These are phyloP conservation scores for Hymenotorrendiella dingleyae DNA, from an alignment of 2,329 filamentous ascomycete species.

Conservation along the genomic window DNA sequence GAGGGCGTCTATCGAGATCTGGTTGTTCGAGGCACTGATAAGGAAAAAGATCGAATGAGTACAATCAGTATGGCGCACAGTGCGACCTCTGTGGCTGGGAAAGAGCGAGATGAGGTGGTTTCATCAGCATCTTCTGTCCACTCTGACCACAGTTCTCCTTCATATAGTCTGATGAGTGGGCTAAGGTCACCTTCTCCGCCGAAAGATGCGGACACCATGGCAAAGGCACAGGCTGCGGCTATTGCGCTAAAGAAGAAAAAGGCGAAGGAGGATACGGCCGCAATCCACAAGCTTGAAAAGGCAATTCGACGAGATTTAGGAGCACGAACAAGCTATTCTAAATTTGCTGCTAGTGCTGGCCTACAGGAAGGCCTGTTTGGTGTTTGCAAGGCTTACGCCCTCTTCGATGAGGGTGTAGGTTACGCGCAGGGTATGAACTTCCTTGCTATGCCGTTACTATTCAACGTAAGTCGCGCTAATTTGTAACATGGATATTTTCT, in stretches of 20 bases:
- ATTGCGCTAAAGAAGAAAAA: slow-evolving; percentile 69
- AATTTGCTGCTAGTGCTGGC: slow-evolving; percentile 85
- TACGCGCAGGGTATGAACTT: slow-evolving; percentile 99
- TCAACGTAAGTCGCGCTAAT: slow-evolving; percentile 60
- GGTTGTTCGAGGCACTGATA: slow-evolving; percentile 71
- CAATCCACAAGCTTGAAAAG: slow-evolving; percentile 81
- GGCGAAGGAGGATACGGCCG: slow-evolving; percentile 68
- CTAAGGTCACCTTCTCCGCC: slow-evolving; percentile 50
- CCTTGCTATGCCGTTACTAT: slow-evolving; percentile 89
- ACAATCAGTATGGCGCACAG: slow-evolving; percentile 41
- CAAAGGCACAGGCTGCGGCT: slow-evolving; percentile 58
- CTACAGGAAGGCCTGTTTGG: slow-evolving; percentile 92
- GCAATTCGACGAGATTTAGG: slow-evolving; percentile 86
- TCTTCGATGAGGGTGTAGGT: slow-evolving; percentile 90
- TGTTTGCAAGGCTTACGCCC: slow-evolving; percentile 93
- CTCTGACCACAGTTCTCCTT: slow-evolving; percentile 65
- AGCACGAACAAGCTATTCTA: slow-evolving; percentile 90
- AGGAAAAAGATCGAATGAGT: slow-evolving; percentile 59
- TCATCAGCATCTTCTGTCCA: slow-evolving; percentile 84
- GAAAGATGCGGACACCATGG: slow-evolving; percentile 55
- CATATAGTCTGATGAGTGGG: slow-evolving; percentile 49
- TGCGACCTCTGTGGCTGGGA: slow-evolving; percentile 46
- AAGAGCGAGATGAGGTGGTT: slow-evolving; percentile 60
- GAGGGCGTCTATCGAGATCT: slow-evolving; percentile 84
- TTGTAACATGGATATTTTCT: slow-evolving; percentile 5